These are phyloP conservation scores for Mortierella sp. DNA, from an alignment of 371 early-diverging fungal genomes.

Conservation along the genomic window DNA sequence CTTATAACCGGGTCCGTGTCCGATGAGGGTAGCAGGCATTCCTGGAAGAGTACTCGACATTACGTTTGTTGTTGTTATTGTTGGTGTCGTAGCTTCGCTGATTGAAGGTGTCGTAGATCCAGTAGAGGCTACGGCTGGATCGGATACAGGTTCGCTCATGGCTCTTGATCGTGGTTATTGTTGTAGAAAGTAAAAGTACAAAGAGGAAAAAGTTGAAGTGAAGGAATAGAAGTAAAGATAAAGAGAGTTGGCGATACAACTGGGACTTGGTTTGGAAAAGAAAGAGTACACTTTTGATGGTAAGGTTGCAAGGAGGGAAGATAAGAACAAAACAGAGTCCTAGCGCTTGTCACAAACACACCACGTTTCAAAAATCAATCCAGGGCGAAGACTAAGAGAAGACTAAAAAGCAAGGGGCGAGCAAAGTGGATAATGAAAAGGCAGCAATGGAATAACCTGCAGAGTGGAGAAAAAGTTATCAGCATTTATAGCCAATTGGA, in stretches of 20 bases:
- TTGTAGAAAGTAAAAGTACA: background rate
- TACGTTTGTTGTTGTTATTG: background rate
- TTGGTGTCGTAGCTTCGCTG: background rate
- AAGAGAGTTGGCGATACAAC: too few relatives aligned
- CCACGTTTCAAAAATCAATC: too few relatives aligned
- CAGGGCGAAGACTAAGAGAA: too few relatives aligned
- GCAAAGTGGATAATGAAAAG: too few relatives aligned
- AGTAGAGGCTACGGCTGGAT: background rate
- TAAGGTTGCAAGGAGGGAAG: background rate
- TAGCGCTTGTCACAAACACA: too few relatives aligned
- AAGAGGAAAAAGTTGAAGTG: background rate
- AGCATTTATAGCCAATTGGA: too few relatives aligned
- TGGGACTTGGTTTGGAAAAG: background rate
- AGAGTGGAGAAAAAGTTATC: too few relatives aligned
- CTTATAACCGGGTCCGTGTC: constrained; percentile 55
- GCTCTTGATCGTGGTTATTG: background rate
- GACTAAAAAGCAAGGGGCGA: too few relatives aligned
- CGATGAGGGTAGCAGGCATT: constrained; percentile 43
- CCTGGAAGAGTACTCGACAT: constrained; percentile 21
- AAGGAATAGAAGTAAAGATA: background rate
- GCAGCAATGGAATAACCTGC: too few relatives aligned
- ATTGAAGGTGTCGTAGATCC: background rate
- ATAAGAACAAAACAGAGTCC: background rate
- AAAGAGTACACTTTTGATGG: background rate
- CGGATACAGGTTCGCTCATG: background rate